These are phyloP conservation scores for Lotmaria passim DNA, from an alignment of 208 protist genomes.

Conservation along the genomic window DNA sequence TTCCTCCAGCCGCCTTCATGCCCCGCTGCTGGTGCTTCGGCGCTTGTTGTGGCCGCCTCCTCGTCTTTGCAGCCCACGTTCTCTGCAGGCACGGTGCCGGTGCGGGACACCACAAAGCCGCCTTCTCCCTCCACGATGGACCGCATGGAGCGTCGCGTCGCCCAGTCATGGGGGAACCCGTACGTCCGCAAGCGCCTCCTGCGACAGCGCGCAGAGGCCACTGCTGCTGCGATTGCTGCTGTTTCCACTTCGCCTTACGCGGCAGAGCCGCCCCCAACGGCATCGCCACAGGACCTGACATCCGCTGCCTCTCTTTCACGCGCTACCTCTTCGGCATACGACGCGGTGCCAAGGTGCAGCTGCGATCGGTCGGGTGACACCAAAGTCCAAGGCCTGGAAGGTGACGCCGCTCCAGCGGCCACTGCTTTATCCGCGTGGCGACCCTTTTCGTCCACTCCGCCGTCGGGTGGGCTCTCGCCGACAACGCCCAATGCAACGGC, in stretches of 20 bases:
- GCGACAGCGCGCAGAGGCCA: conserved; percentile 27
- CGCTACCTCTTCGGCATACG: too few species aligned
- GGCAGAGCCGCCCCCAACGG: too few species aligned
- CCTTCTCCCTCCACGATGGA: conserved; percentile 31
- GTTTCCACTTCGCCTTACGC: too few species aligned
- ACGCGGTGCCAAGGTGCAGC: too few species aligned
- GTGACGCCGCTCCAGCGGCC: too few species aligned
- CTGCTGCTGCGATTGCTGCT: conserved; percentile 12
- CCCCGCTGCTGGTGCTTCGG: not conserved
- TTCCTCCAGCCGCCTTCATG: not conserved
- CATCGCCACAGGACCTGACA: too few species aligned
- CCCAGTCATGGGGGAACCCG: conserved; percentile 77
- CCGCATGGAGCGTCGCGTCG: conserved; percentile 62
- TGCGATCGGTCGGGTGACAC: too few species aligned
- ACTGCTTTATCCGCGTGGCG: too few species aligned
- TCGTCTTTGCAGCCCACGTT: too few species aligned
- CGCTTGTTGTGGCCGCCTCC: too few species aligned
- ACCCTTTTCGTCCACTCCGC: not conserved
- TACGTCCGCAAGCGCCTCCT: conserved; percentile 63
- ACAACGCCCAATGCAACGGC: not conserved
- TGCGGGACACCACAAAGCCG: not conserved
- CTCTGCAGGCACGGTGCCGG: not conserved
- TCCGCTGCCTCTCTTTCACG: too few species aligned
- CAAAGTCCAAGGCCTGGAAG: too few species aligned
- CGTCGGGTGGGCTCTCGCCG: not conserved